A percentile compares a stretch with the other conserved stretches of the same genome.
Evolutionary conservation across 768 basidiomycete genomes (phyloP).

Genomic region (Mycena olivaceomarginata): DNA sequence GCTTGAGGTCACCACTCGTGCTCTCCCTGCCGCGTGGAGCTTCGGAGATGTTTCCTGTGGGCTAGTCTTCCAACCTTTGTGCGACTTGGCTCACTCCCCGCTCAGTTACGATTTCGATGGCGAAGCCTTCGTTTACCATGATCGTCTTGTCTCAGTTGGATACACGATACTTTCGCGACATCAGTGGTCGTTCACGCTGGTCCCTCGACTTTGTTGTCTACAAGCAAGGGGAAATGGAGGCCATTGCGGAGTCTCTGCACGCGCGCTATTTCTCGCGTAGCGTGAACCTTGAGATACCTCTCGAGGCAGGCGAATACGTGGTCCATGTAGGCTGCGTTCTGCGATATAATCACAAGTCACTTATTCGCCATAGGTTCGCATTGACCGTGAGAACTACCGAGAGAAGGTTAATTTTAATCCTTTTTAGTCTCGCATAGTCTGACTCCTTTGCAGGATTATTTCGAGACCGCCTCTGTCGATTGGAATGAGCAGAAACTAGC

Average conservation of each 20-base stretch:
- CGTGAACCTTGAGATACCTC: slow-evolving; percentile 61
- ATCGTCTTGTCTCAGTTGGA: slow-evolving; percentile 70
- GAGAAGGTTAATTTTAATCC: slow-evolving; percentile 23
- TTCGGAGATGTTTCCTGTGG: slow-evolving; percentile 71
- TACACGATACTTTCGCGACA: slow-evolving; percentile 63
- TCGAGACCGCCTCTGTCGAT: slow-evolving; percentile 47
- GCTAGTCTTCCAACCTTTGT: slow-evolving; percentile 16
- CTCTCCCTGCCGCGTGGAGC: slow-evolving; percentile 59
- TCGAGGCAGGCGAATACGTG: slow-evolving; percentile 65
- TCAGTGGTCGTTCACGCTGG: slow-evolving; percentile 61
- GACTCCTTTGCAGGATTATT: slow-evolving; percentile 50
- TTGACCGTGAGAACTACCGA: slow-evolving; percentile 34
- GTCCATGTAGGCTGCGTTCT: slow-evolving; percentile 55
- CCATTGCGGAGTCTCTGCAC: slow-evolving; percentile 56
- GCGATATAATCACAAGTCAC: neutral
- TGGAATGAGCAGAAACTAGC: slow-evolving; percentile 56
- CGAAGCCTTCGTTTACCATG: slow-evolving; percentile 59
- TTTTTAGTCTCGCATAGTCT: neutral
- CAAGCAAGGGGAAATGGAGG: slow-evolving; percentile 61
- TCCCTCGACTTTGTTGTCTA: slow-evolving; percentile 69
- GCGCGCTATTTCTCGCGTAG: slow-evolving; percentile 57
- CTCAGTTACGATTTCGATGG: slow-evolving; percentile 66
- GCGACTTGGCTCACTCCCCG: slow-evolving; percentile 2
- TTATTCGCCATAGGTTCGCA: slow-evolving; percentile 34
- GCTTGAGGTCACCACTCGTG: slow-evolving; percentile 62